Evolutionary conservation across 805 yeast genomes (phyloP), one percentile per base, ranked within the genome.

Genomic region (Saturnispora dispora): DNA sequence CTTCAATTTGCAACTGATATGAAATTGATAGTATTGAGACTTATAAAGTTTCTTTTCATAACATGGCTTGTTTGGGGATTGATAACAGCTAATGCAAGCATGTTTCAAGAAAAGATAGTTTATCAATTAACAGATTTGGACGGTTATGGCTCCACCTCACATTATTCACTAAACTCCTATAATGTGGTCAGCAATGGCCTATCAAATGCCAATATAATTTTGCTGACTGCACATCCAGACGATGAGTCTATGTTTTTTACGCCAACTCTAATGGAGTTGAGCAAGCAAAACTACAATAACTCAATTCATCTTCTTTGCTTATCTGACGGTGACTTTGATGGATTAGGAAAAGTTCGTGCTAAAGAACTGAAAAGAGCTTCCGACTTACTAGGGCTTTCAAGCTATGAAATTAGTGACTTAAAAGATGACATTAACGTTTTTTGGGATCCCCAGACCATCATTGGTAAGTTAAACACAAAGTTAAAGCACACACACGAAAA

Each of bases 231-330:
- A 0, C 99, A 93, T 66, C 99, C 99, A 0, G 99, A 93, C 66
- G 99, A 93, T 65, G 99, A 93, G 67, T 90, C 88, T 48, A 93
- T 93, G 99, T 93, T 93, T 67, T 93, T 93, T 61, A 80, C 88
- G 1, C 99, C 99, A 0, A 72, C 90, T 0, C 57, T 89, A 32
- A 64, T 77, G 7, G 83, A 79, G 55, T 60, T 74, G 48, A 56
- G 73, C 9, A 75, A 76, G 53, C 67, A 74, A 1, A 66, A 72
- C 46, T 71, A 77, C 57, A 63, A 71, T 49, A 84, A 83, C 59
- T 56, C 61, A 7, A 68, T 89, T 15, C 73, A 77, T 37, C 60
- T 90, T 11, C 60, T 88, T 8, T 87, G 95, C 56, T 75, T 88
- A 50, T 83, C 95, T 2, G 74, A 72, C 46, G 99, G 99, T 2